Evolutionary conservation across 345 rosid species (phyloP), one percentile per base, ranked within the genome.

Genomic region (Populus deltoides): DNA sequence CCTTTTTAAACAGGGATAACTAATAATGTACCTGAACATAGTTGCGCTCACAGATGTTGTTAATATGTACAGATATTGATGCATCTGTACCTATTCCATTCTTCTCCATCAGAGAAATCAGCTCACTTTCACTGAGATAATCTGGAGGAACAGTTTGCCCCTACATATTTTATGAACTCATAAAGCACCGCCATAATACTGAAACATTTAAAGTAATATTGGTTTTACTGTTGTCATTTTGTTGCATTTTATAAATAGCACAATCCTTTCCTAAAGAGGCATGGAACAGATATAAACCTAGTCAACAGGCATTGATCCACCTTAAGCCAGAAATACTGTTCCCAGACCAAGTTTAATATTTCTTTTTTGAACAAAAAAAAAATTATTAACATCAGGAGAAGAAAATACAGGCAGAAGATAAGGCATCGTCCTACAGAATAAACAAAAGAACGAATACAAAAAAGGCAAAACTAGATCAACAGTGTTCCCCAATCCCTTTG

Each of bases 71-170:
- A 43, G 99, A 79, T 76, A 94, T 94, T 78, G 98, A 94, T 75
- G 98, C 98, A 90, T 94, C 98, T 51, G 98, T 94, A 77, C 98
- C 98, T 63, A 94, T 93, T 62, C 98, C 98, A 76, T 94, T 82
- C 88, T 89, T 94, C 90, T 94, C 98, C 98, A 94, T 94, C 35
- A 94, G 80, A 68, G 98, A 88, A 87, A 94, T 94, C 77, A 94
- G 88, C 89, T 93, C 98, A 86, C 98, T 94, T 86, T 94, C 98
- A 72, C 88, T 94, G 68, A 94, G 98, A 83, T 84, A 90, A 85
- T 92, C 95, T 4, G 98, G 98, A 69, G 98, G 93, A 24, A 71
- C 81, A 76, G 98, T 94, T 36, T 82, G 83, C 11, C 98, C 98
- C 98, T 95, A 82, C 51, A 81, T 31, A 80, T 72, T 77, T 75